Evolutionary conservation across 2,329 filamentous ascomycete species (phyloP), one percentile per base, ranked within the genome.

Genomic region (Aspergillus ochraceus): DNA sequence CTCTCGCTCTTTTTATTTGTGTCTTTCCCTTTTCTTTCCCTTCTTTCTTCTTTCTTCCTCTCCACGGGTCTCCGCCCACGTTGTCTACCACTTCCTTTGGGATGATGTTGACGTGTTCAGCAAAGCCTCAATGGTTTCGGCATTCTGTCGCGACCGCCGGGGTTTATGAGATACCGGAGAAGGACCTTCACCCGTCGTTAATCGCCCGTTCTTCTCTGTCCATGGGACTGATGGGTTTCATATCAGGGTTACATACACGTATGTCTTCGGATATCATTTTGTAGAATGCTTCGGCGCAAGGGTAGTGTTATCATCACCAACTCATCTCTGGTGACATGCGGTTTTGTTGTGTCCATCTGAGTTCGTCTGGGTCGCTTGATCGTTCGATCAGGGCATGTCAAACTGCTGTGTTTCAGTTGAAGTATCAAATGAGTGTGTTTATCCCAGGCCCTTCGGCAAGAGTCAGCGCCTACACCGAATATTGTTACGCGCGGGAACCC

Each of bases 141-240:
- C 77, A 75, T 78, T 77, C 76, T 80, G 78, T 78, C 75, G 75
- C 70, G 70, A 74, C 70, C 68, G 68, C 68, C 64, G 72, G 74
- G 75, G 75, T 72, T 69, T 64, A 64, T 68, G 65, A 64, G 68
- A 76, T 74, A 70, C 67, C 75, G 69, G 64, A 79, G 77, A 79
- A 71, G 71, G 71, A 76, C 65, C 58, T 47, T 63, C 64, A 70
- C 77, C 78, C 77, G 77, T 80, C 76, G 78, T 80, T 80, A 80
- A 80, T 80, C 78, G 78, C 78, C 75, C 78, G 75, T 74, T 77
- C 71, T 71, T 71, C 71, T 77, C 77, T 77, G 60, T 70, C 77
- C 63, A 79, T 79, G 78, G 76, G 71, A 72, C 68, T 66, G 69
- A 71, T 66, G 77, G 78, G 78, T 80, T 80, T 80, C 78, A 80